A percentile compares a stretch with the other conserved stretches of the same genome.
Conservation (phyloP, 225 moss, liverwort and hornwort genomes). For the Lunularia cruciata region DNA sequence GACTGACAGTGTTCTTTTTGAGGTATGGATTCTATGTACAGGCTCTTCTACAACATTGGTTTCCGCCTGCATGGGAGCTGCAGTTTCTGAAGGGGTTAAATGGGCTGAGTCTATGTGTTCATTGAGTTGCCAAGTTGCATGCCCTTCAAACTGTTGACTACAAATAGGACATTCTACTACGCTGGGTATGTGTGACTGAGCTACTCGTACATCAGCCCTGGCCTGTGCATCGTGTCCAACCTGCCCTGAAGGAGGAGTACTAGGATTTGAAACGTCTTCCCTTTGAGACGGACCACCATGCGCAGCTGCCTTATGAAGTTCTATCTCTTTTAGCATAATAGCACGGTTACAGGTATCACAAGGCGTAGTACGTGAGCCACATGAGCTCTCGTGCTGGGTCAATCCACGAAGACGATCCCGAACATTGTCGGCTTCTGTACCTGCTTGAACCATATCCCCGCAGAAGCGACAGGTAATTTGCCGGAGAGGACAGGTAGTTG, state of each 20-base stretch:
- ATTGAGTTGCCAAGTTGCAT: conserved; percentile 69
- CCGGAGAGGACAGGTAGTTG: conserved; percentile 67
- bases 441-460: conserved; percentile 97
- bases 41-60: conserved; percentile 3
- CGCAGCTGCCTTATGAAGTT: conserved; percentile 51
- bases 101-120: conserved; percentile 73
- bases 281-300: conserved; percentile 29
- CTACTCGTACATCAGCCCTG: conserved; percentile 14
- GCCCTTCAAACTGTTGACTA: conserved; percentile 44
- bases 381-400: conserved; percentile 81
- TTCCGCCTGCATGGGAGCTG: conserved; percentile 37
- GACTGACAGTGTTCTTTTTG: conserved; percentile 61
- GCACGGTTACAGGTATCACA: conserved; percentile 50
- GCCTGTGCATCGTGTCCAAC: neutral
- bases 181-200: conserved; percentile 3
- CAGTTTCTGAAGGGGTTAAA: conserved; percentile 29
- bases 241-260: neutral
- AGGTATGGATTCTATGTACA: conserved; percentile 37
- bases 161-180: conserved; percentile 78
- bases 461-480: conserved; percentile 87
- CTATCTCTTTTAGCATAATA: conserved; percentile 58
- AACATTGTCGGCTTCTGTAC: conserved; percentile 66
- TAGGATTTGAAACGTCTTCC: conserved; percentile 11
- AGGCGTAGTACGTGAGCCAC: conserved; percentile 52
- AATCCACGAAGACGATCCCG: conserved; percentile 84